phyloP scores from a whole-genome alignment of 495 filamentous ascomycete species.

The Jackrogersella multiformis region DNA sequence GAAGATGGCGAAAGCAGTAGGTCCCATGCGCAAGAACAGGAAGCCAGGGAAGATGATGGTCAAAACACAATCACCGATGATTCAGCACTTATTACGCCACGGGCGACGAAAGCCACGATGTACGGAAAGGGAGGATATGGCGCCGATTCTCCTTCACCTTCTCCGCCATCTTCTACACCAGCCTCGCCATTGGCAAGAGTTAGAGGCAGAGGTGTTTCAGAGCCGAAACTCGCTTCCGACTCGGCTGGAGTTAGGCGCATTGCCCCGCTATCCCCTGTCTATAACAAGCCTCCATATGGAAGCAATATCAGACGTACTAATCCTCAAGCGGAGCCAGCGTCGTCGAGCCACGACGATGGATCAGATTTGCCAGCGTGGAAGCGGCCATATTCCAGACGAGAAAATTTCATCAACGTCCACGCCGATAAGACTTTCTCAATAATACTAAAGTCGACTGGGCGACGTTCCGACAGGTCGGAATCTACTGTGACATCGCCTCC shows the following conservation, averaged over 20 bases:
- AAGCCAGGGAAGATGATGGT: slow-evolving; percentile 20
- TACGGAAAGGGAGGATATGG: slow-evolving; percentile 40
- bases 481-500: slow-evolving; percentile 40
- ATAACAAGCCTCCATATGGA: slow-evolving; percentile 40
- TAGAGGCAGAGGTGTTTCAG: slow-evolving; percentile 58
- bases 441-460: slow-evolving; percentile 43
- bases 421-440: slow-evolving; percentile 61
- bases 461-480: slow-evolving; percentile 45
- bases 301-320: slow-evolving; percentile 47
- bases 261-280: slow-evolving; percentile 48
- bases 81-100: slow-evolving; percentile 29
- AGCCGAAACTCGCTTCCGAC: slow-evolving; percentile 53
- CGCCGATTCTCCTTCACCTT: slow-evolving; percentile 51
- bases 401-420: slow-evolving; percentile 53
- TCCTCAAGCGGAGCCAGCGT: slow-evolving; percentile 35
- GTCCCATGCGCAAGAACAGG: slow-evolving; percentile 26
- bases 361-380: slow-evolving; percentile 28
- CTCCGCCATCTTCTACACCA: slow-evolving; percentile 45
- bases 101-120: slow-evolving; percentile 29
- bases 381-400: slow-evolving; percentile 50
- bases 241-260: slow-evolving; percentile 48
- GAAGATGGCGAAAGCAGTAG: slow-evolving; percentile 42
- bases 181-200: slow-evolving; percentile 48
- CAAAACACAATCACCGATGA: slow-evolving; percentile 16
- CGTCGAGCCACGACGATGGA: slow-evolving; percentile 36